Base-by-base conservation (phyloP, 2,329 filamentous ascomycete species). In the Xylariaceae sp. region DNA sequence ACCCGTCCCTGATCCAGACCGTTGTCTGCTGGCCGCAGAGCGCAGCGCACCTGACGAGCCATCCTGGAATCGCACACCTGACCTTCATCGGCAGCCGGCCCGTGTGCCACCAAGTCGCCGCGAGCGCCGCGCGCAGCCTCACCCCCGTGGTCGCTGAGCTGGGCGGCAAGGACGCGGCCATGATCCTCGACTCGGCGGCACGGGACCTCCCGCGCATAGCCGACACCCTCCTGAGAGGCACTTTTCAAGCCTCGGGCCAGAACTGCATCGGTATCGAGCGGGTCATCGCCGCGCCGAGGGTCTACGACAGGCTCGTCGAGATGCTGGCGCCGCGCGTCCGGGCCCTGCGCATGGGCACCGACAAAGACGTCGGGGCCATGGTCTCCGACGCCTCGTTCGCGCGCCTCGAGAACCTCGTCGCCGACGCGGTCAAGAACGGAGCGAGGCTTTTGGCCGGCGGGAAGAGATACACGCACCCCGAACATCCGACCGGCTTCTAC, bases 181-280 rank as follows among this genome's bases (percentile, higher is more conserved):
- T 98, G 43, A 67, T 98, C 15, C 79, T 97, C 28, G 88, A 96
- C 61, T 88, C 92, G 29, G 73, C 83, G 33, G 59, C 65, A 24
- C 55, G 60, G 41, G 74, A 88, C 53, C 71, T 97, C 43, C 65
- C 76, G 4, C 78, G 84, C 29, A 81, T 97, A 34, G 76, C 78
- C 27, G 85, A 88, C 46, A 84, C 94, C 47, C 76, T 97, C 46
- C 82, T 98, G 67, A 81, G 92, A 37, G 92, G 90, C 36, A 88
- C 87, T 8, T 98, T 97, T 66, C 92, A 98, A 64, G 88, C 88
- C 36, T 83, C 88, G 12, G 92, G 92, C 1, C 92, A 98, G 63
- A 98, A 98, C 67, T 98, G 92, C 65, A 90, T 98, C 57, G 92
- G 92, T 39, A 90, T 96, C 51, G 92, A 98, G 67, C 85, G 92